phyloP scores from a whole-genome alignment of 805 yeast genomes.

The Lachancea waltii region DNA sequence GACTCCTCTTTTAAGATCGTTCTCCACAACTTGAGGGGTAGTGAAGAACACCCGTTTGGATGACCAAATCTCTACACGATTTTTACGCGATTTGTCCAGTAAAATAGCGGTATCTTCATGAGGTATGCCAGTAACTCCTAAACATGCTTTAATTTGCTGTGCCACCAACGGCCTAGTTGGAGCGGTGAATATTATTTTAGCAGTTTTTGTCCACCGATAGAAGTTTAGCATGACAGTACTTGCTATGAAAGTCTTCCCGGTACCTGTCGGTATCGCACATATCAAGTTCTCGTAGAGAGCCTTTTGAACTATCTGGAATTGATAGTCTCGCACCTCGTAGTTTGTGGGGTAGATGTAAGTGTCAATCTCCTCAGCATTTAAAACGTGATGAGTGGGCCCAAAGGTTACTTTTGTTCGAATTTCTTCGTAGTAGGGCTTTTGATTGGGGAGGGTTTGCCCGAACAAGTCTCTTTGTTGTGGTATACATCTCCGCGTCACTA shows the following conservation, averaged over 20 bases:
- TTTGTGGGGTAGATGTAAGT: constrained; percentile 81
- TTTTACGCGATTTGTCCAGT: constrained; percentile 49
- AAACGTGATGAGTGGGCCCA: constrained; percentile 46
- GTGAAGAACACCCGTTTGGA: constrained; percentile 77
- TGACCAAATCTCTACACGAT: constrained; percentile 74
- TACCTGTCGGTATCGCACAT: constrained; percentile 94
- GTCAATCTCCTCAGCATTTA: constrained; percentile 35
- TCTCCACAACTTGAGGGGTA: constrained; percentile 94
- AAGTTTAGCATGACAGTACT: constrained; percentile 88
- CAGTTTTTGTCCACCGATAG: constrained; percentile 72
- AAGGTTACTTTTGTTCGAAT: constrained; percentile 30
- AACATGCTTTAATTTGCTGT: constrained; percentile 91
- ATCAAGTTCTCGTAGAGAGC: constrained; percentile 69
- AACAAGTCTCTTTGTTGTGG: constrained; percentile 34
- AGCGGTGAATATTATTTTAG: constrained; percentile 89
- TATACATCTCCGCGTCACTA: constrained; percentile 23
- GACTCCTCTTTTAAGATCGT: constrained; percentile 71
- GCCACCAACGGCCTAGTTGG: constrained; percentile 96
- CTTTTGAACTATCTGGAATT: constrained; percentile 65
- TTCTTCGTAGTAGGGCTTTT: constrained; percentile 34
- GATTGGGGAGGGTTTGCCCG: constrained; percentile 29
- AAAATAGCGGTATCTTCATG: constrained; percentile 71
- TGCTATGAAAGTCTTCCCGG: constrained; percentile 96
- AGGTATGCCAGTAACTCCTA: constrained; percentile 80
- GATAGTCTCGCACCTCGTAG: constrained; percentile 80